phyloP scores from a whole-genome alignment of 2,329 filamentous ascomycete genomes.

The Achaetomium macrosporum region DNA sequence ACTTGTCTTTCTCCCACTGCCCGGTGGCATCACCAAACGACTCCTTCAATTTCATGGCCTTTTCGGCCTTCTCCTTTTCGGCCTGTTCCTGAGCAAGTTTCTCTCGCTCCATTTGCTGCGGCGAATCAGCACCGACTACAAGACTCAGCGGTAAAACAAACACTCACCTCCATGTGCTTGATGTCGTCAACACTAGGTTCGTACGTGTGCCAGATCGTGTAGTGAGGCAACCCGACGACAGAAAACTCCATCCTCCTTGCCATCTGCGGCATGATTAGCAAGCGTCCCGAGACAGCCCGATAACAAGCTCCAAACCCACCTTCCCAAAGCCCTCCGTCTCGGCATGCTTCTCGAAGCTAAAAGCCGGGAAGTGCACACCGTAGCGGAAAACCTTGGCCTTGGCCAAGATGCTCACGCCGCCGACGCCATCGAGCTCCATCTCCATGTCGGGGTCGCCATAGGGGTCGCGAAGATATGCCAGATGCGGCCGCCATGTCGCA shows the following conservation, averaged over 20 bases:
- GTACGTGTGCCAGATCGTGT: constrained; percentile 99
- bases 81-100: constrained; percentile 72
- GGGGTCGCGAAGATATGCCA: constrained; percentile 92
- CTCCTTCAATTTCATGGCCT: constrained; percentile 71
- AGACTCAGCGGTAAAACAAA: neutral
- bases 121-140: constrained; percentile 15
- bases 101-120: constrained; percentile 86
- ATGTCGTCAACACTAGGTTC: constrained; percentile 98
- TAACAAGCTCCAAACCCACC: constrained; percentile 45
- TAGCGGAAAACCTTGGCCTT: constrained; percentile 94
- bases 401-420: constrained; percentile 93
- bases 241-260: constrained; percentile 93
- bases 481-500: constrained; percentile 93
- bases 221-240: constrained; percentile 91
- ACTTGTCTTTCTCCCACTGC: constrained; percentile 90
- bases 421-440: constrained; percentile 98
- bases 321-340: constrained; percentile 99
- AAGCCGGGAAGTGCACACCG: constrained; percentile 95
- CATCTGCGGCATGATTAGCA: constrained; percentile 57
- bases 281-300: neutral
- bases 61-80: constrained; percentile 66
- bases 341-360: constrained; percentile 97
- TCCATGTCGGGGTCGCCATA: constrained; percentile 99
- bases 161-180: constrained; percentile 79
- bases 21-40: constrained; percentile 69